Conservation (phyloP, 306 rosid species). For the Castanopsis chinensis region DNA sequence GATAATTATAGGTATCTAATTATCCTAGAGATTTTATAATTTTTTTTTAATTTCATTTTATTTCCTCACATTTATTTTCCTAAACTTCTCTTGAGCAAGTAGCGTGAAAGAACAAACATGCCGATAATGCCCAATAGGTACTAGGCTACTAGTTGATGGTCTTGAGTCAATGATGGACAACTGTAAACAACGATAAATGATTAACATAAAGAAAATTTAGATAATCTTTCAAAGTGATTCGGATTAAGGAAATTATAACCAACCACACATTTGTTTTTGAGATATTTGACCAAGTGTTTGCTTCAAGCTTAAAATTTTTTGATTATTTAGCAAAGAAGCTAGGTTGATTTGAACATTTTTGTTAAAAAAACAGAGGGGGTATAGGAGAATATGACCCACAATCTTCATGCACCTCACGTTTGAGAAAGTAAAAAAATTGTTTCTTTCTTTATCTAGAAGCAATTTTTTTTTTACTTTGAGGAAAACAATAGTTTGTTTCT, state of each 20-base stretch:
- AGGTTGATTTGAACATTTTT: too few relatives aligned
- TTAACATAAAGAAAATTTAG: not conserved
- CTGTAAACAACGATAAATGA: not conserved
- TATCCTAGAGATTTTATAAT: not conserved
- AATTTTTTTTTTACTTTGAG: too few relatives aligned
- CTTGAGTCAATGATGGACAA: constrained; percentile 10
- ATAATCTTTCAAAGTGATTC: not conserved
- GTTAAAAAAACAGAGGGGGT: too few relatives aligned
- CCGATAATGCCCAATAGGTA: not conserved
- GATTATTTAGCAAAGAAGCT: too few relatives aligned
- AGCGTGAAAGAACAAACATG: not conserved
- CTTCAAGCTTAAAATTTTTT: too few relatives aligned
- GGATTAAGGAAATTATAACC: not conserved
- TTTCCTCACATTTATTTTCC: not conserved
- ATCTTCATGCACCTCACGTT: too few relatives aligned
- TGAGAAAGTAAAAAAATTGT: too few relatives aligned
- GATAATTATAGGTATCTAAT: too few relatives aligned
- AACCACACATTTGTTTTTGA: not conserved
- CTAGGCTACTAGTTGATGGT: not conserved
- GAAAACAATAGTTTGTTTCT: too few relatives aligned
- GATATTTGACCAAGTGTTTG: not conserved
- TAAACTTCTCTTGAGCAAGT: not conserved
- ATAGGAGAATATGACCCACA: too few relatives aligned
- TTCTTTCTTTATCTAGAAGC: too few relatives aligned
- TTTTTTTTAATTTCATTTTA: not conserved